Base-by-base conservation (phyloP, 2,329 filamentous ascomycete genomes). In the Bimuria novae-zelandiae region DNA sequence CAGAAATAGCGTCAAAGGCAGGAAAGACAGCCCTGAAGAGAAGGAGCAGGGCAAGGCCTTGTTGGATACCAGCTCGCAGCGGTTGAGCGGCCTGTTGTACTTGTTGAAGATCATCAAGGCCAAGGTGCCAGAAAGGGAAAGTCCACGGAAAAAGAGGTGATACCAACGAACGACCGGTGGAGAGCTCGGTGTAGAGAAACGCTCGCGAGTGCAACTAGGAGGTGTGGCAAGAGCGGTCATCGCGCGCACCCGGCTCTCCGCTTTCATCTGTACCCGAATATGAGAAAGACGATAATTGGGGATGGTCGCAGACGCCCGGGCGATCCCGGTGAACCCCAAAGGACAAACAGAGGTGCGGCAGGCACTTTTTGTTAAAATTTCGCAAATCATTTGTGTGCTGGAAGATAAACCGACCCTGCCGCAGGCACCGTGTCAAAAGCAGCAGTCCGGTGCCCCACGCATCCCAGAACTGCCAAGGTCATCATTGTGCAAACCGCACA, bases 1-100 rank as follows among this genome's bases (percentile, higher is more conserved):
- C 1, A 76, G 85, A n/a, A 69, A 74, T 7, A 70, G 72, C 0
- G 76, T 76, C 36, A 77, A 75, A 55, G 79, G 74, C 45, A 80
- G 74, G 60, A 76, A 72, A 54, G 74, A 67, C 0, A 71, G 68
- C 37, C 57, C 57, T 10, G 53, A 60, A 4, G 70, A 72, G 35
- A 75, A 77, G 47, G 67, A 68, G n/a, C 63, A 72, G 21, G 73
- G 70, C 3, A 67, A 67, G 37, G 51, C 50, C 6, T 41, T 75
- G 4, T 50, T 79, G 57, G 57, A 71, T 27, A 62, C 61, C 12
- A 75, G 66, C 51, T 69, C 69, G 8, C 57, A 64, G 39, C 62
- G 75, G 48, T 61, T 79, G 4, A 49, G 65, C 8, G 62, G 68
- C 2, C 49, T 75, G 29, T 27, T 75, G n/a, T 66, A 74, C n/a